These are phyloP conservation scores for Tolypocladium album DNA, from an alignment of 2,329 filamentous ascomycete genomes.

Conservation along the genomic window DNA sequence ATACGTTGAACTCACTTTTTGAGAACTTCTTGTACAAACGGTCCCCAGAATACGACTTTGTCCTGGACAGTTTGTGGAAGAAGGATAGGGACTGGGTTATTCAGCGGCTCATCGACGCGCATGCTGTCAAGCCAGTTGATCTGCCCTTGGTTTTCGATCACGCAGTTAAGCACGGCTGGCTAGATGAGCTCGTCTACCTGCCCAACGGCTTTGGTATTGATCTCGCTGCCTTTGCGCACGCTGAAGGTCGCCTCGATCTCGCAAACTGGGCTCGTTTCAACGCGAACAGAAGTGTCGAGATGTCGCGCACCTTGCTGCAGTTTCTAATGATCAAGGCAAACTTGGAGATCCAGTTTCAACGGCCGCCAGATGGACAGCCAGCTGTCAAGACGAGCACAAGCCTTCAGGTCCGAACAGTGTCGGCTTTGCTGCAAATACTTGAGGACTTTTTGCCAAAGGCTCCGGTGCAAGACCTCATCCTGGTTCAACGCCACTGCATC, in stretches of 20 bases:
- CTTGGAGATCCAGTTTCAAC: slow-evolving; percentile 65
- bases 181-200: slow-evolving; percentile 68
- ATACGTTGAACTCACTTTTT: slow-evolving; percentile 68
- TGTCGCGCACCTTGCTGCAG: slow-evolving; percentile 62
- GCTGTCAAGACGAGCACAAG: slow-evolving; percentile 54
- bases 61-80: slow-evolving; percentile 83
- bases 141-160: slow-evolving; percentile 42
- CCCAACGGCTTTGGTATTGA: slow-evolving; percentile 81
- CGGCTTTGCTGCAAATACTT: slow-evolving; percentile 67
- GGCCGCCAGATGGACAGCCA: slow-evolving; percentile 51
- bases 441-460: slow-evolving; percentile 55
- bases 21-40: slow-evolving; percentile 74
- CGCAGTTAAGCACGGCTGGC: slow-evolving; percentile 71
- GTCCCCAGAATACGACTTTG: slow-evolving; percentile 72
- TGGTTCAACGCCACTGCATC: slow-evolving; percentile 78
- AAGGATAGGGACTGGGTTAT: slow-evolving; percentile 84
- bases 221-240: slow-evolving; percentile 75
- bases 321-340: slow-evolving; percentile 80
- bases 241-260: slow-evolving; percentile 68
- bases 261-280: slow-evolving; percentile 70
- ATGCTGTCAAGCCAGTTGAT: slow-evolving; percentile 57
- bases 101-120: slow-evolving; percentile 68
- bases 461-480: slow-evolving; percentile 57
- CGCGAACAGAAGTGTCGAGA: slow-evolving; percentile 52
- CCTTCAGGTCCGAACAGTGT: slow-evolving; percentile 76